These are phyloP conservation scores for Pythium phragmiticola DNA, from an alignment of 352 stramenopile genomes.

Conservation along the genomic window DNA sequence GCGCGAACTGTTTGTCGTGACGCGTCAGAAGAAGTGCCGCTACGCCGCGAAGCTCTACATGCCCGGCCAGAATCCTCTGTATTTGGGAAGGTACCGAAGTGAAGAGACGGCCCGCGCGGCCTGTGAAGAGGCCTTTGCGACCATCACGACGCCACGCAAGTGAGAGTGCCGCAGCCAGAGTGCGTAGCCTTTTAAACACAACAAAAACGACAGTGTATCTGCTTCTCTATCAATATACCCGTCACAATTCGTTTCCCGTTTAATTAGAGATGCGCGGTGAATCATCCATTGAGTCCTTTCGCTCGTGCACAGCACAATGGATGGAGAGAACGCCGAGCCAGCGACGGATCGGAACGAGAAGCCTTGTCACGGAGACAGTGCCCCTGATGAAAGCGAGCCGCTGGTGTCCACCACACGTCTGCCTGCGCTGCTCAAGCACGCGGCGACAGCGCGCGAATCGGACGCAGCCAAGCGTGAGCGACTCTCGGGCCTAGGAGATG, in stretches of 20 bases:
- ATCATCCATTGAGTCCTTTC: too few relatives aligned
- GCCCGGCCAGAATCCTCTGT: conserved; percentile 61
- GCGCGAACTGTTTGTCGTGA: conserved; percentile 49
- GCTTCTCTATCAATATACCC: neutral
- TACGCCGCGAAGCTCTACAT: conserved; percentile 62
- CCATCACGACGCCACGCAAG: conserved; percentile 59
- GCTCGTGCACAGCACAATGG: too few relatives aligned
- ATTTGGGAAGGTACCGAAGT: conserved; percentile 64
- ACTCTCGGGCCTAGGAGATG: neutral
- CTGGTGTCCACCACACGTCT: neutral
- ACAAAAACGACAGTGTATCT: neutral
- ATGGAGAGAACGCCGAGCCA: neutral
- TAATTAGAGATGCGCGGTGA: neutral
- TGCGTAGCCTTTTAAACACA: too few relatives aligned
- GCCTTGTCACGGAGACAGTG: neutral
- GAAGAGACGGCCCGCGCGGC: conserved; percentile 57
- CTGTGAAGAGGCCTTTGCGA: conserved; percentile 54
- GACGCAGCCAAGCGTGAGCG: conserved; percentile 8
- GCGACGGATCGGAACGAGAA: neutral
- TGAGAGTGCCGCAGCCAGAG: conserved; percentile 12
- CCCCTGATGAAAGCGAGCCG: neutral
- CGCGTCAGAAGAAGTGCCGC: conserved; percentile 60
- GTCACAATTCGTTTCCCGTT: neutral
- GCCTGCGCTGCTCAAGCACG: conserved; percentile 9
- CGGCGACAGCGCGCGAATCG: conserved; percentile 24